Base-by-base conservation (phyloP, 495 filamentous ascomycete genomes). In the Penicillium angulare region DNA sequence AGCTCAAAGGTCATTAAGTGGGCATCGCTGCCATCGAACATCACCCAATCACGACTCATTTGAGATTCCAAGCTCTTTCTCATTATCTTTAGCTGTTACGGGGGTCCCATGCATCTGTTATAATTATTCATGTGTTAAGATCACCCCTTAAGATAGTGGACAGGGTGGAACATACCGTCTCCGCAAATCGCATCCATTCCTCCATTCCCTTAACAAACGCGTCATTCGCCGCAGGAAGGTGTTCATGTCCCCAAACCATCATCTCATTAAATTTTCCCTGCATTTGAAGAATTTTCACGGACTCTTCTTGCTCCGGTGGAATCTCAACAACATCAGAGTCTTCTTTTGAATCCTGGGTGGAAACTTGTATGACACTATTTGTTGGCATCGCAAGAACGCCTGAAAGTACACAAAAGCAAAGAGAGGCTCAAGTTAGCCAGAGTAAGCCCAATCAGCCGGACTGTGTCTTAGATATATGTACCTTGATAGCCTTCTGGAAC, bases 111-210 rank as follows among this genome's bases (percentile, higher is more conserved):
- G n/a, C n/a, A n/a, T n/a, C n/a, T n/a, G n/a, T n/a, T n/a, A n/a
- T n/a, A n/a, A n/a, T n/a, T n/a, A n/a, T n/a, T n/a, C n/a, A n/a
- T n/a, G n/a, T n/a, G n/a, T n/a, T n/a, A n/a, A n/a, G n/a, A n/a
- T n/a, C n/a, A n/a, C n/a, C n/a, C n/a, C n/a, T n/a, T n/a, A n/a
- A n/a, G n/a, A n/a, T n/a, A n/a, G n/a, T n/a, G n/a, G n/a, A n/a
- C n/a, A n/a, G n/a, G n/a, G n/a, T n/a, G n/a, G n/a, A 48, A 57
- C 74, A 43, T 67, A 86, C 82, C 52, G 71, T 72, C 55, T 86
- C 84, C 18, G 91, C 85, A 66, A 95, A 82, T 1, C 68, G 74
- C 56, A 97, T 67, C 92, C 92, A 97, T 68, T 97, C 92, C 63
- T 87, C 82, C 52, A 95, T 73, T 0, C 78, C 77, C 22, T 84